Percentiles rank a stretch among this genome's conserved stretches.
Evolutionary conservation across 1,284 basidiomycete species (phyloP).

Genomic region (Volvariella volvacea): DNA sequence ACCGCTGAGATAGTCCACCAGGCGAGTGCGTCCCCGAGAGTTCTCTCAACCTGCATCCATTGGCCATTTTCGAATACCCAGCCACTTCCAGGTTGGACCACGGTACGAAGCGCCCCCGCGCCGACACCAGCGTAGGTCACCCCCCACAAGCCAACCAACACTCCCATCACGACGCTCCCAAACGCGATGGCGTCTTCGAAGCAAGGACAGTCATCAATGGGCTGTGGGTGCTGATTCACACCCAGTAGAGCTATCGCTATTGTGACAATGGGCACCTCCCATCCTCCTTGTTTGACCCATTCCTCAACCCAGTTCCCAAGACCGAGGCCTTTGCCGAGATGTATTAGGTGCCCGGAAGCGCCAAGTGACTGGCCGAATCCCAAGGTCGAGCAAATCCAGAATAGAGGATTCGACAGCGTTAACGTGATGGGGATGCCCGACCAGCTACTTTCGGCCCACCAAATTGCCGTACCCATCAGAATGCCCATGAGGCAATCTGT

Average conservation of each 20-base stretch:
- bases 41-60: conserved; percentile 30
- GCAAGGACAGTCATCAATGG: conserved; percentile 94
- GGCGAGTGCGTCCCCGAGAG: conserved; percentile 36
- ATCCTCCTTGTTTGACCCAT: conserved; percentile 46
- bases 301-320: conserved; percentile 34
- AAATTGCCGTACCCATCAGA: conserved; percentile 60
- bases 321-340: conserved; percentile 33
- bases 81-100: conserved; percentile 45
- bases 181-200: conserved; percentile 98
- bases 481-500: conserved; percentile 70
- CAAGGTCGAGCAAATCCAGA: conserved; percentile 17
- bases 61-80: conserved; percentile 24
- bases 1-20: conserved; percentile 54
- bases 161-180: conserved; percentile 77
- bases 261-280: conserved; percentile 66
- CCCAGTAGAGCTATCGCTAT: conserved; percentile 65
- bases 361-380: conserved; percentile 9
- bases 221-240: conserved; percentile 87
- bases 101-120: conserved; percentile 15
- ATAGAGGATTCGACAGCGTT: conserved; percentile 19
- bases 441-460: conserved; percentile 45
- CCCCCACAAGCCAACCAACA: conserved; percentile 64
- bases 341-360: conserved; percentile 12
- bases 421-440: conserved; percentile 28
- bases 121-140: conserved; percentile 26